Evolutionary conservation across 2,329 filamentous ascomycete genomes (phyloP).

Genomic region (Didymella lethalis): DNA sequence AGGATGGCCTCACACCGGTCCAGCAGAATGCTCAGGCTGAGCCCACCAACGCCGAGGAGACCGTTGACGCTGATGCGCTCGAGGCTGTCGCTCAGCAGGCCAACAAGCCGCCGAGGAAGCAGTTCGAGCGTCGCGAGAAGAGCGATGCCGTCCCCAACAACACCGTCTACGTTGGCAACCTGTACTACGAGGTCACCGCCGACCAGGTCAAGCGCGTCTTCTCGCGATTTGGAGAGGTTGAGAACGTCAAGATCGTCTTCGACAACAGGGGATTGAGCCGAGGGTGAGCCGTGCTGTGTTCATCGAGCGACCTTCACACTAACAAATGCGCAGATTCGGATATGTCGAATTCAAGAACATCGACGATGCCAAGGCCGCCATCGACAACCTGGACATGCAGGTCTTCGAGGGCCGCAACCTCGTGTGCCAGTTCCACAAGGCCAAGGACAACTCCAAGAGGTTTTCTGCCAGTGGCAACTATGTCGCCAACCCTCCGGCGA

Average conservation of each 20-base stretch:
- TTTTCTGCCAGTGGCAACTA: conserved; percentile 7
- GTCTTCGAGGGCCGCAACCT: conserved; percentile 70
- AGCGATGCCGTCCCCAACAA: conserved; percentile 32
- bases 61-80: conserved; percentile 39
- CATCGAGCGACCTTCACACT: conserved; percentile 10
- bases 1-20: conserved; percentile 42
- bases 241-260: conserved; percentile 63
- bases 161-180: conserved; percentile 71
- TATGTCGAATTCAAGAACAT: conserved; percentile 68
- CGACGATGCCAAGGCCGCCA: conserved; percentile 63
- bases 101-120: conserved; percentile 1
- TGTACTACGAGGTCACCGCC: conserved; percentile 72
- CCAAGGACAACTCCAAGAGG: conserved; percentile 27
- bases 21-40: conserved; percentile 36
- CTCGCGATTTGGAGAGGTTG: conserved; percentile 64
- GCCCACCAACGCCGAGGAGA: conserved; percentile 38
- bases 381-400: conserved; percentile 65
- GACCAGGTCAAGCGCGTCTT: conserved; percentile 68
- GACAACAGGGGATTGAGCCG: conserved; percentile 72
- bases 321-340: conserved; percentile 63
- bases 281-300: conserved; percentile 61
- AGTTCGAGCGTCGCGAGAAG: conserved; percentile 6
- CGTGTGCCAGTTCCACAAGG: conserved; percentile 65
- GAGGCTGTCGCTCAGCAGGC: conserved; percentile 18
- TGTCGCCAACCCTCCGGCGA: conserved; percentile 60